Base-by-base conservation (phyloP, 73 alveolate species). In the Halteria grandinella region DNA sequence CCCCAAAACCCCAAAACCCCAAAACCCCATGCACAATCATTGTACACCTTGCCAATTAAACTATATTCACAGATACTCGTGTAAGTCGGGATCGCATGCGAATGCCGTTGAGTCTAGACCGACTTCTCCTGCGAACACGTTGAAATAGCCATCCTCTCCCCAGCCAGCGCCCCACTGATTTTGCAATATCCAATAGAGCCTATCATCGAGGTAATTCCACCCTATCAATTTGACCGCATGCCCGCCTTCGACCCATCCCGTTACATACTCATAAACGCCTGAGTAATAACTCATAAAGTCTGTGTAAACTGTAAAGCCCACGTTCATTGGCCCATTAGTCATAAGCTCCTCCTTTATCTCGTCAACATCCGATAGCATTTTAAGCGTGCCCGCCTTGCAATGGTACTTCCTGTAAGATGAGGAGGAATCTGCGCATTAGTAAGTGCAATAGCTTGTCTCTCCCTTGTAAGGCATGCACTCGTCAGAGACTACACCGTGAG, bases 201-300 rank as follows among this genome's bases (percentile, higher is more conserved):
- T 3, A 2, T 53, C 69, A 15, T 58, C 64, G 5, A 69, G 78
- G 23, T 82, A 84, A 28, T 24, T 49, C 98, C 98, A 93, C 8
- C 98, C 98, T 23, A 91, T 83, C 32, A 88, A 40, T 69, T 93
- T 93, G 57, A 93, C 83, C 0, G 95, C 93, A 69, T 93, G 98
- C 6, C 93, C 93, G 40, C 96, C 97, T 43, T 80, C 59, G 2
- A 70, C 49, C 1, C 58, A 55, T 7, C 87, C 89, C 0, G 91
- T 60, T 25, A 73, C 69, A 14, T 82, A 82, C 49, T 83, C 76
- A 80, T 93, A 93, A 29, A 82, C 88, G 14, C 98, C 98, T 14
- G 83, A 48, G 31, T 69, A 73, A 81, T 80, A 92, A 60, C 50
- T 69, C 52, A 60, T 33, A 76, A 89, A 92, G 75, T 89, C 97